Evolutionary conservation across 331 rosid genomes (phyloP), one percentile per base, ranked within the genome.

Genomic region (Cydonia oblonga): DNA sequence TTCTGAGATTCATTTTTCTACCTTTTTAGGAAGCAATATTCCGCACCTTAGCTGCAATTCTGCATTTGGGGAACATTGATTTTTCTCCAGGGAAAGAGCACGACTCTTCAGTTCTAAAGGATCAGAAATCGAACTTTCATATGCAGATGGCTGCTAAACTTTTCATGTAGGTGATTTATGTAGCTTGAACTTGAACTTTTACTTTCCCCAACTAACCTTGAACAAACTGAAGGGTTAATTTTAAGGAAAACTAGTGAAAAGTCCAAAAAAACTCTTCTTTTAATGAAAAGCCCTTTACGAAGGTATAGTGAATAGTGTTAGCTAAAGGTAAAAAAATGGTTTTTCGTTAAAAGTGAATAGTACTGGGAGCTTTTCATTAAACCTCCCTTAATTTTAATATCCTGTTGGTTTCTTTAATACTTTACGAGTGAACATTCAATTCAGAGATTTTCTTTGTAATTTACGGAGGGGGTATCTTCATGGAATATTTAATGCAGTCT

Each of bases 11-110:
- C 12, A 63, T 75, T 59, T 60, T 22, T 64, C 46, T 62, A 42
- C 38, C 10, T 74, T 30, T 59, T 74, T 66, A 95, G 98, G 98
- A 95, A 78, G 86, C 96, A 73, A 88, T 95, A 75, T 95, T 91
- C 79, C 89, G 92, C 72, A 81, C 87, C 73, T 88, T 95, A 81
- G 97, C 98, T 76, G 96, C 90, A 67, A 88, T 95, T 81, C 81
- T 95, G 63, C 98, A 95, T 79, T 74, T 95, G 75, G 98, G 98
- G 30, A 95, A 95, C 66, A 24, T 95, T 83, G 97, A 95, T 30
- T 95, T 95, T 88, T 95, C 90, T 81, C 97, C 98, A 69, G 97
- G 97, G 74, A 91, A 87, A 78, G 98, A 91, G 84, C 86, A 91
- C 3, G 98, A 95, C 81, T 95, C 97, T 9, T 95, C 97, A 7